Base-by-base conservation (phyloP, 805 yeast genomes). In the Suhomyces vadensis region DNA sequence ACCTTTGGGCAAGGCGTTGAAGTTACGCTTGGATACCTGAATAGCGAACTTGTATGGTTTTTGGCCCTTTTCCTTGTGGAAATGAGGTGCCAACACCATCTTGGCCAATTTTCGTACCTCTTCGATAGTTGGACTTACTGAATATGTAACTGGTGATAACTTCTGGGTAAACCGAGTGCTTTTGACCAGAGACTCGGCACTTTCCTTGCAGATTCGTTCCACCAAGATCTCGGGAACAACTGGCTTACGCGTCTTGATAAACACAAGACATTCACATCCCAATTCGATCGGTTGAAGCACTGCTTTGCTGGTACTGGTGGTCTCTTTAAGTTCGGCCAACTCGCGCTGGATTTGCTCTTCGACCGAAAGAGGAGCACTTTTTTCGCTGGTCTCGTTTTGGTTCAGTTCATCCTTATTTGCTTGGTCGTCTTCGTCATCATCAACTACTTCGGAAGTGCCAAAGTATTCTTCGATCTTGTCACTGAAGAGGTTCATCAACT, bases 191-290 rank as follows among this genome's bases (percentile, higher is more conserved):
- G 79, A 65, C 4, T 74, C 75, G 20, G 63, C 60, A 6, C 84
- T 73, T 33, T 86, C 88, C 29, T 74, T 56, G 60, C 96, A 85
- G 2, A 92, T 65, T 22, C 68, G 66, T 27, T 73, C 69, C 7
- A 87, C 92, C 43, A 94, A 77, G 3, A 71, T 64, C 25, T 82
- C 94, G 0, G 98, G 97, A 17, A 78, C 81, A 5, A 91, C 74
- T 0, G 97, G 96, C 51, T 70, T 77, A 54, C 85, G 79, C 1
- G 90, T 80, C 56, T 95, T 87, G 55, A 90, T 79, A 60, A 92
- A 94, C 1, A 90, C 78, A 35, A 94, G 81, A 64, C 96, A 88
- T 60, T 87, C 95, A 56, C 90, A 83, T 14, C 82, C 84, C 26
- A 88, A 62, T 5, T 80, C 83, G 20, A 87, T 73, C 35, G 85